phyloP scores from a whole-genome alignment of 2,329 filamentous ascomycete genomes.

The Spiromastix sp. region DNA sequence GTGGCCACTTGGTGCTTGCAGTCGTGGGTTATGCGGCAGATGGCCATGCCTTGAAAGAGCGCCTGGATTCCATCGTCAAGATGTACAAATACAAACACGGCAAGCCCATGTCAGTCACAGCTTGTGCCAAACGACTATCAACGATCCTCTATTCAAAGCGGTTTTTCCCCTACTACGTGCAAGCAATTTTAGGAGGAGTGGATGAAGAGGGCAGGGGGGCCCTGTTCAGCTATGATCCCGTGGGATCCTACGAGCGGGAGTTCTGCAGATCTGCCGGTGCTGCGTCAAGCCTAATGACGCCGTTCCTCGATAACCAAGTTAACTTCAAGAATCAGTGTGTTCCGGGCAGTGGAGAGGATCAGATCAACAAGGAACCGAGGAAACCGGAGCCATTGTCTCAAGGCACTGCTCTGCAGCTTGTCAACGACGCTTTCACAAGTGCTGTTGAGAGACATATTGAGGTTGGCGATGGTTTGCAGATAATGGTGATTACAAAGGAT shows the following conservation, averaged over 20 bases:
- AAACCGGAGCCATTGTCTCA: slow-evolving; percentile 55
- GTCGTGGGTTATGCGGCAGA: slow-evolving; percentile 95
- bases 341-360: slow-evolving; percentile 72
- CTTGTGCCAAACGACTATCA: slow-evolving; percentile 86
- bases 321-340: slow-evolving; percentile 99
- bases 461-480: slow-evolving; percentile 91
- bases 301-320: slow-evolving; percentile 98
- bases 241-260: slow-evolving; percentile 95
- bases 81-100: slow-evolving; percentile 98
- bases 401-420: slow-evolving; percentile 69
- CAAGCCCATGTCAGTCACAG: slow-evolving; percentile 89
- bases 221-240: slow-evolving; percentile 94
- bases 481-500: slow-evolving; percentile 80
- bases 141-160: slow-evolving; percentile 96
- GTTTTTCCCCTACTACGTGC: slow-evolving; percentile 98
- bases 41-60: slow-evolving; percentile 85
- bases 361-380: slow-evolving; percentile 57
- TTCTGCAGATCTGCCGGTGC: slow-evolving; percentile 90
- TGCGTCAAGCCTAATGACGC: slow-evolving; percentile 91
- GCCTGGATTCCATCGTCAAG: slow-evolving; percentile 88
- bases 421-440: slow-evolving; percentile 96
- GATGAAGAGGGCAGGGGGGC: slow-evolving; percentile 93
- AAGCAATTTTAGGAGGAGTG: slow-evolving; percentile 84
- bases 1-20: slow-evolving; percentile 78
- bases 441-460: slow-evolving; percentile 98